Evolutionary conservation across 192 early-diverging fungal species (phyloP), one percentile per base, ranked within the genome.

Genomic region (Dissophora globulifera): DNA sequence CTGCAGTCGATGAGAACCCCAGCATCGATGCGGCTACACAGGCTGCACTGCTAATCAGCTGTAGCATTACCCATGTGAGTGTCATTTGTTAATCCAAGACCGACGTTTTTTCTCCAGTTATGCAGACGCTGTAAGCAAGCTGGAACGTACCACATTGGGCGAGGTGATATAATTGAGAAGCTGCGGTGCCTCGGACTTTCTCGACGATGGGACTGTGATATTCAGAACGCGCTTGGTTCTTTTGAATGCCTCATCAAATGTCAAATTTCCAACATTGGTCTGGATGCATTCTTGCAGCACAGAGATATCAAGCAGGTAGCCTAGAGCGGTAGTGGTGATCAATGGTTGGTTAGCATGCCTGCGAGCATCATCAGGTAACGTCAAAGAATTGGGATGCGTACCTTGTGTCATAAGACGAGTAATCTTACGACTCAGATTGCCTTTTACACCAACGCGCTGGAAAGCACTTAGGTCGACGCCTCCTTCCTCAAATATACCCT

Each of bases 41-140:
- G 8, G 93, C 91, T 4, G 92, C 92, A 60, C 88, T 91, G 76
- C 91, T 83, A 54, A 94, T 91, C 10, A 94, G 70, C 90, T 91
- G 50, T 35, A 10, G n/a, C n/a, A n/a, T n/a, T n/a, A n/a, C n/a
- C n/a, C n/a, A n/a, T n/a, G n/a, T n/a, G n/a, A n/a, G n/a, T n/a
- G n/a, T n/a, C n/a, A n/a, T n/a, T n/a, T n/a, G n/a, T n/a, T n/a
- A n/a, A n/a, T n/a, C n/a, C n/a, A n/a, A n/a, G n/a, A n/a, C n/a
- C n/a, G n/a, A n/a, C n/a, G n/a, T n/a, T n/a, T n/a, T n/a, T n/a
- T n/a, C n/a, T n/a, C n/a, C n/a, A n/a, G n/a, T n/a, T n/a, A n/a
- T n/a, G n/a, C n/a, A n/a, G n/a, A n/a, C n/a, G n/a, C n/a, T n/a
- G n/a, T n/a, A n/a, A 45, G 43, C 2, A 48, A 31, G 0, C 29